Conservation (phyloP, 2,329 filamentous ascomycete genomes). For the Aspergillus sp. region DNA sequence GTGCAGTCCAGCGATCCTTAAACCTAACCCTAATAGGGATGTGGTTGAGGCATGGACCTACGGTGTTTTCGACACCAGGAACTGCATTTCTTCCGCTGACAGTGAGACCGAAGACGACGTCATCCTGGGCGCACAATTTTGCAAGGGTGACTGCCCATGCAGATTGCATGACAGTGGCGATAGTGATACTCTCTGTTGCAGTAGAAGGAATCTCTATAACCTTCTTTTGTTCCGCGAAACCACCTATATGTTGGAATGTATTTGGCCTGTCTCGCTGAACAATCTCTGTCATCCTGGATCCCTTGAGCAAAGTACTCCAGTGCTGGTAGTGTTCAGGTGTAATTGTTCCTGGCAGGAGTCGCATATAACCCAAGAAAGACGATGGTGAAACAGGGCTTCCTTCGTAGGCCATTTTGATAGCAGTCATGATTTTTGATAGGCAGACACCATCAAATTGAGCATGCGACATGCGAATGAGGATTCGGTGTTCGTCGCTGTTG, state of each 20-base stretch:
- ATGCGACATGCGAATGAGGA: constrained; percentile 63
- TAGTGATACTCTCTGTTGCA: constrained; percentile 58
- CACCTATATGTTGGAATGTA: constrained; percentile 36
- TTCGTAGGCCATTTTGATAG: constrained; percentile 58
- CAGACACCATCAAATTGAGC: constrained; percentile 70
- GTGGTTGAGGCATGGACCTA: constrained; percentile 68
- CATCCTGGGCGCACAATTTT: constrained; percentile 50
- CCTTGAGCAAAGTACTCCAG: constrained; percentile 60
- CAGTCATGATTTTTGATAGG: constrained; percentile 60
- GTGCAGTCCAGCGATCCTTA: constrained; percentile 49
- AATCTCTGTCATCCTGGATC: constrained; percentile 52
- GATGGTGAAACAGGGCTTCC: constrained; percentile 40
- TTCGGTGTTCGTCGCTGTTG: constrained; percentile 46
- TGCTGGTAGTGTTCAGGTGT: constrained; percentile 55
- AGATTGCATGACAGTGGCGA: constrained; percentile 65
- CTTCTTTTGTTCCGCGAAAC: constrained; percentile 37
- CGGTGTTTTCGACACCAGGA: constrained; percentile 55
- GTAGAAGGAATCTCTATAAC: constrained; percentile 41
- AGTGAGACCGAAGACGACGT: constrained; percentile 67
- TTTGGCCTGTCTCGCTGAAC: constrained; percentile 33
- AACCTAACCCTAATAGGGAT: constrained; percentile 63
- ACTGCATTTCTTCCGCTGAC: constrained; percentile 64
- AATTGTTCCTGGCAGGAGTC: constrained; percentile 37
- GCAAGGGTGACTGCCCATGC: constrained; percentile 66
- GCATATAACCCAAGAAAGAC: constrained; percentile 50